Base-by-base conservation (phyloP, 169 alveolate genomes). In the Plasmodium inui region DNA sequence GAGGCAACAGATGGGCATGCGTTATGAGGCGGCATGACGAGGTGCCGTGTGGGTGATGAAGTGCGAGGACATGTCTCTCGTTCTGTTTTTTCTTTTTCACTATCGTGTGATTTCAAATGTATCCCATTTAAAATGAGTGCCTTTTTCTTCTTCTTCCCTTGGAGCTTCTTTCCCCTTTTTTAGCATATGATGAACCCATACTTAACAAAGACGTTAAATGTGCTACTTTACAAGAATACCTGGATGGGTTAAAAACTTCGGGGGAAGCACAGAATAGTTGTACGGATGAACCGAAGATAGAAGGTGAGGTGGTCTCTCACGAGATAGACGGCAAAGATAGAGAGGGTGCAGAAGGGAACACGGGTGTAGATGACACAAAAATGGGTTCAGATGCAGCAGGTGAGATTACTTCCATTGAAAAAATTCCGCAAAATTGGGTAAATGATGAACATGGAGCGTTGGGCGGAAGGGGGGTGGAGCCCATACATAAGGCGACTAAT, bases 191-290 rank as follows among this genome's bases (percentile, higher is more conserved):
- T 50, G 41, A 34, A 50, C 85, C 72, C n/a, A 37, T 12, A 19
- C 53, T 53, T 46, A 86, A 37, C 32, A 86, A 76, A 53, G 84
- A 86, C 32, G 46, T 39, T 19, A 28, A 86, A 26, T 76, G 26
- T 44, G 80, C 70, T 4, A 46, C 93, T 50, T 37, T 86, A 46
- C 76, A 44, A 53, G 93, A 86, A 74, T 86, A 86, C 70, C 70
- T 86, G 80, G 76, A 76, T 5, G 57, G 67, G 44, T 76, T 86
- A 86, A 86, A 53, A 73, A 26, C 30, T 46, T 70, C 92, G 28
- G 22, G 22, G 70, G 82, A 86, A 86, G 57, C 14, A 39, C 70
- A 67, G 28, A 74, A 46, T n/a, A 57, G 67, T 76, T 30, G 46
- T 34, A 19, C 41, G 41, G 39, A 34, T 74, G 86, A 76, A 22